Evolutionary conservation across 805 yeast genomes (phyloP).

Genomic region (Monosporozyma siamensis): DNA sequence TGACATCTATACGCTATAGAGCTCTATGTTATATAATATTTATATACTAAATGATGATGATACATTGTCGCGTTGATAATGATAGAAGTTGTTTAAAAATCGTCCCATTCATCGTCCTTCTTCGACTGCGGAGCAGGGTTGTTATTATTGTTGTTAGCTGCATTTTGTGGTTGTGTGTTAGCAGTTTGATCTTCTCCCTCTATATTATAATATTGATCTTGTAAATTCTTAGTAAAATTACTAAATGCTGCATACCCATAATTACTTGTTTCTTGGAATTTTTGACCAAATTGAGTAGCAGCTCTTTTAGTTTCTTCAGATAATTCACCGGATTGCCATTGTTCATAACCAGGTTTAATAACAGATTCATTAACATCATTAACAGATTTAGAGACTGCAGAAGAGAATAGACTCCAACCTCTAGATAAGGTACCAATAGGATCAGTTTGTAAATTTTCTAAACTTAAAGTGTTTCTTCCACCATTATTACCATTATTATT

Average conservation of each 20-base stretch:
- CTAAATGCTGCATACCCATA: slow-evolving; percentile 63
- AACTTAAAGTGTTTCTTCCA: slow-evolving; percentile 36
- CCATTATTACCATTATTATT: not conserved
- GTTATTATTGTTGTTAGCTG: slow-evolving; percentile 11
- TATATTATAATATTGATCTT: slow-evolving; percentile 24
- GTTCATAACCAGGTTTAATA: slow-evolving; percentile 83
- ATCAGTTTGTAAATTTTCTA: slow-evolving; percentile 66
- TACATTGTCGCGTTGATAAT: too few species aligned
- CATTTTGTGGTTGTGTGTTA: slow-evolving; percentile 40
- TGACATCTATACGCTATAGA: too few species aligned
- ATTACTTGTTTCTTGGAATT: slow-evolving; percentile 78
- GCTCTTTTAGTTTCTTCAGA: slow-evolving; percentile 80
- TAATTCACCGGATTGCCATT: slow-evolving; percentile 61
- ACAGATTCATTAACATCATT: slow-evolving; percentile 80
- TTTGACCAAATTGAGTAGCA: slow-evolving; percentile 94
- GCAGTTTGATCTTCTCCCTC: slow-evolving; percentile 24
- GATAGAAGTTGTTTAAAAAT: slow-evolving; percentile 2
- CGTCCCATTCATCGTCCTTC: slow-evolving; percentile 6
- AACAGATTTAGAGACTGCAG: slow-evolving; percentile 75
- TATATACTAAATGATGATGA: too few species aligned
- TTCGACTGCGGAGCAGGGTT: not conserved
- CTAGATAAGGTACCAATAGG: slow-evolving; percentile 84
- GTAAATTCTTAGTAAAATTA: slow-evolving; percentile 41
- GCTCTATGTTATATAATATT: too few species aligned
- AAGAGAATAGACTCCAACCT: slow-evolving; percentile 91